A percentile compares a stretch with the other conserved stretches of the same genome.
These are phyloP conservation scores for Cutaneotrichosporon cutaneum DNA, from an alignment of 1,284 basidiomycete species.

Conservation along the genomic window DNA sequence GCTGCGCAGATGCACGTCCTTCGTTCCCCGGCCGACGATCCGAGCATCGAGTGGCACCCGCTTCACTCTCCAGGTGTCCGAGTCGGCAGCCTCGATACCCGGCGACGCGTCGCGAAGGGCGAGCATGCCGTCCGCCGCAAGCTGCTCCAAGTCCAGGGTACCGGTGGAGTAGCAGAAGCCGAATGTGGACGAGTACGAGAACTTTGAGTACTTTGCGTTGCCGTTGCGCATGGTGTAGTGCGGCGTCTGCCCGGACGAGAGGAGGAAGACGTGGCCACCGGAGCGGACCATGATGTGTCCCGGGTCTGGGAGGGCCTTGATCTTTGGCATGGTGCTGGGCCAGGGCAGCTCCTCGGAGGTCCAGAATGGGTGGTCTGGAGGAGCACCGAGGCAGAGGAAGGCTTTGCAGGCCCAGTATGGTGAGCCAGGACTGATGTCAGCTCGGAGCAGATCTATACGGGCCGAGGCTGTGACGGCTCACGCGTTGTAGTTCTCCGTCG, in stretches of 20 bases:
- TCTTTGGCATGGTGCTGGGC: constrained; percentile 54
- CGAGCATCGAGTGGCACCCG: constrained; percentile 64
- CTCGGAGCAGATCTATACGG: constrained; percentile 57
- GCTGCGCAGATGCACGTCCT: constrained; percentile 60
- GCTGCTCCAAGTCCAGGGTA: constrained; percentile 66
- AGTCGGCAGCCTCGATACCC: constrained; percentile 55
- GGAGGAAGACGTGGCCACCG: constrained; percentile 65
- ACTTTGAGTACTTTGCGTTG: constrained; percentile 73
- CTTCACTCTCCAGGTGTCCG: constrained; percentile 69
- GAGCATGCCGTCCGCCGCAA: constrained; percentile 67
- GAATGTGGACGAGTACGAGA: constrained; percentile 70
- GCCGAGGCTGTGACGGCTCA: not conserved
- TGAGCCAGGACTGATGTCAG: constrained; percentile 72
- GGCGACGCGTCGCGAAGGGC: constrained; percentile 60
- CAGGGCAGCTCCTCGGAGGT: constrained; percentile 63
- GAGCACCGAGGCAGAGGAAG: constrained; percentile 66
- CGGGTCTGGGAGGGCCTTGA: constrained; percentile 62
- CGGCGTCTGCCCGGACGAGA: constrained; percentile 73
- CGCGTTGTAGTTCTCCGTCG: constrained; percentile 12
- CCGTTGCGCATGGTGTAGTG: constrained; percentile 75
- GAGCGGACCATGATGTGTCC: constrained; percentile 63
- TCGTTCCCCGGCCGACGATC: constrained; percentile 57
- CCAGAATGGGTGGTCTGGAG: constrained; percentile 70
- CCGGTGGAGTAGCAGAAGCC: constrained; percentile 73
- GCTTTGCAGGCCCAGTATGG: constrained; percentile 80